These are phyloP conservation scores for Macrolepiota dolichaula DNA, from an alignment of 768 basidiomycete species.

Conservation along the genomic window DNA sequence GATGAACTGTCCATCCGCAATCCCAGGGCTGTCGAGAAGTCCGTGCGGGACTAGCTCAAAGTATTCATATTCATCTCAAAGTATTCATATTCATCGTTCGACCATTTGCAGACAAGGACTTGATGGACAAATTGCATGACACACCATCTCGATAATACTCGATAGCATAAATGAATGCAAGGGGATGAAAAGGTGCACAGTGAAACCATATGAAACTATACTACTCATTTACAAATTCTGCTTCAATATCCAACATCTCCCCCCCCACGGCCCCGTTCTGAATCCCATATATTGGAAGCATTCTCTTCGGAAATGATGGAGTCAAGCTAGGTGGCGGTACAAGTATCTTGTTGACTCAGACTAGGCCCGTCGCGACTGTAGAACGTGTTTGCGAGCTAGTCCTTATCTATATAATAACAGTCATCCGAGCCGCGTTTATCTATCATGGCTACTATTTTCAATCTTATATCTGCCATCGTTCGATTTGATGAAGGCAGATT, in stretches of 20 bases:
- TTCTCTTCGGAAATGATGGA: not conserved
- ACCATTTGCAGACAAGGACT: constrained; percentile 3
- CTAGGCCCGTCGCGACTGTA: constrained; percentile 15
- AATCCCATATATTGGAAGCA: constrained; percentile 16
- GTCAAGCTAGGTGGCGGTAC: not conserved
- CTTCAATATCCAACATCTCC: constrained; percentile 2
- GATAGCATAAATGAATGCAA: constrained; percentile 27
- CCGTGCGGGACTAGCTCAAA: constrained; percentile 11
- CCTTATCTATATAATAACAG: no score
- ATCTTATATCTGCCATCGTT: no score
- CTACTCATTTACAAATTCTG: constrained; percentile 4
- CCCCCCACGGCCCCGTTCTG: constrained; percentile 23
- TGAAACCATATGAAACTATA: constrained; percentile 15
- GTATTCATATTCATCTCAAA: no score
- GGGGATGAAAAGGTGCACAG: constrained; percentile 8
- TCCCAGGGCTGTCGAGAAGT: constrained; percentile 11
- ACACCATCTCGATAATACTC: constrained; percentile 10
- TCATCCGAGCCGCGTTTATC: no score
- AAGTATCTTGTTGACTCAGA: constrained; percentile 7
- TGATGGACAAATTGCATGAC: not conserved
- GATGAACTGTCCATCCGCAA: not conserved
- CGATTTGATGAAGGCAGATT: no score
- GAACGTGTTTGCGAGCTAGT: constrained; percentile 11
- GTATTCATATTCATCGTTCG: no score
- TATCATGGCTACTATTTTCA: no score